Evolutionary conservation across 2,329 filamentous ascomycete species (phyloP).

Genomic region (Sporothrix humicola): DNA sequence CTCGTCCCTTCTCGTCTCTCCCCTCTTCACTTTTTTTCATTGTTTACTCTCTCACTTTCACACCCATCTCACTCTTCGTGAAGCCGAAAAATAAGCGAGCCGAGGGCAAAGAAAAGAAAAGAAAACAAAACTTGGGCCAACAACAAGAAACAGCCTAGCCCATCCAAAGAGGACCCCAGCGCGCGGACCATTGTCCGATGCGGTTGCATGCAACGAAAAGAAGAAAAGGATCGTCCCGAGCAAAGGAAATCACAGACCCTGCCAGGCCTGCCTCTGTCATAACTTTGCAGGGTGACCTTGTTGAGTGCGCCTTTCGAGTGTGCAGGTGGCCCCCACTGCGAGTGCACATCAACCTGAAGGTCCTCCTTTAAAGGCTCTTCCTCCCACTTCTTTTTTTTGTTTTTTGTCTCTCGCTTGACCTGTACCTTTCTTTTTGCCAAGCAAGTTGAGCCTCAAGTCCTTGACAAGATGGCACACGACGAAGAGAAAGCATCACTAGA

Average conservation of each 20-base stretch:
- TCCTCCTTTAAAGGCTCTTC: not conserved
- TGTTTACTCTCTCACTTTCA: not conserved
- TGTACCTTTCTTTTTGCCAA: too few species aligned
- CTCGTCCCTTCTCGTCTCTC: not conserved
- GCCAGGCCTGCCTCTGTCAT: not conserved
- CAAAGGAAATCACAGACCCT: not conserved
- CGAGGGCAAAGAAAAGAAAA: not conserved
- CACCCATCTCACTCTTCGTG: not conserved
- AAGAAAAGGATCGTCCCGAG: slow-evolving; percentile 20
- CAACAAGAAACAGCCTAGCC: not conserved
- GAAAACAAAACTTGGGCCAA: too few species aligned
- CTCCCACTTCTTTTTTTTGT: not conserved
- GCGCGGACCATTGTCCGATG: slow-evolving; percentile 6
- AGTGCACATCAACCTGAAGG: not conserved
- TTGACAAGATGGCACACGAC: slow-evolving; percentile 15
- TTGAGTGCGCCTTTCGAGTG: not conserved
- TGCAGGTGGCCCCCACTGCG: slow-evolving; percentile 15
- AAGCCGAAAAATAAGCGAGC: not conserved
- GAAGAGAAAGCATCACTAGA: slow-evolving; percentile 16
- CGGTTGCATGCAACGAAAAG: slow-evolving; percentile 11
- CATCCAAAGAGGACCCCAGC: not conserved
- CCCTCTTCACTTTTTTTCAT: not conserved
- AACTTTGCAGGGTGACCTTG: not conserved
- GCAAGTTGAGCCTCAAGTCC: too few species aligned
- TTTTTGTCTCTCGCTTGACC: not conserved